phyloP scores from a whole-genome alignment of 1,284 basidiomycete species.

The Malassezia pachydermatis region DNA sequence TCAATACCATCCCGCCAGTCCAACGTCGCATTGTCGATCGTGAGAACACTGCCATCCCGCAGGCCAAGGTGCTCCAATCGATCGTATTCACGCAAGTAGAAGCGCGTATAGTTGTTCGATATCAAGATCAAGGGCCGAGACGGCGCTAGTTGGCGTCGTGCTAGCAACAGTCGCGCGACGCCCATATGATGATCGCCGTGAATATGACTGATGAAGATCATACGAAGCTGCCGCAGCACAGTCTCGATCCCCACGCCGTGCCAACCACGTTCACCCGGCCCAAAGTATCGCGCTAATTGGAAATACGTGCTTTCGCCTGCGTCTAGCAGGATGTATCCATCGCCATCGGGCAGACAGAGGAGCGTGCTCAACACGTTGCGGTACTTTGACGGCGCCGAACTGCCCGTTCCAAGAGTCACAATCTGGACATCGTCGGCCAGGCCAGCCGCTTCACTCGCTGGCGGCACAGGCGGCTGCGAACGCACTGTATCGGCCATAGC shows the following conservation, averaged over 20 bases:
- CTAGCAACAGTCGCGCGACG: slow-evolving; percentile 61
- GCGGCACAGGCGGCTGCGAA: slow-evolving; percentile 19
- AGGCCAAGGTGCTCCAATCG: slow-evolving; percentile 62
- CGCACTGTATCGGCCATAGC: slow-evolving; percentile 22
- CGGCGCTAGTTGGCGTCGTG: slow-evolving; percentile 58
- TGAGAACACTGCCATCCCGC: slow-evolving; percentile 50
- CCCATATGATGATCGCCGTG: slow-evolving; percentile 92
- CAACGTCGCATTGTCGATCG: slow-evolving; percentile 27
- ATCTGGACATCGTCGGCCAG: slow-evolving; percentile 55
- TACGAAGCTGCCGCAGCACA: slow-evolving; percentile 58
- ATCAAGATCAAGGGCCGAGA: slow-evolving; percentile 59
- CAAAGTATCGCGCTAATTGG: slow-evolving; percentile 70
- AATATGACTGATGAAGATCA: slow-evolving; percentile 78
- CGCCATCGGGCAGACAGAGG: slow-evolving; percentile 26
- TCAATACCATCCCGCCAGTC: slow-evolving; percentile 28
- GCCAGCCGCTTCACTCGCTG: background rate
- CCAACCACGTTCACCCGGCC: slow-evolving; percentile 41
- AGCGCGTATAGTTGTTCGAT: slow-evolving; percentile 54
- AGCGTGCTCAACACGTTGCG: slow-evolving; percentile 44
- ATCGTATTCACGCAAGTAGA: slow-evolving; percentile 60
- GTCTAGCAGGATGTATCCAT: slow-evolving; percentile 62
- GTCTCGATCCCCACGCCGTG: slow-evolving; percentile 23
- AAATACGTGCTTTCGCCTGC: slow-evolving; percentile 84
- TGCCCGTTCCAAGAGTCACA: slow-evolving; percentile 76
- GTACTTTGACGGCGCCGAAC: slow-evolving; percentile 61